Conservation (phyloP, 371 early-diverging fungal species). For the Mucor saturninus region DNA sequence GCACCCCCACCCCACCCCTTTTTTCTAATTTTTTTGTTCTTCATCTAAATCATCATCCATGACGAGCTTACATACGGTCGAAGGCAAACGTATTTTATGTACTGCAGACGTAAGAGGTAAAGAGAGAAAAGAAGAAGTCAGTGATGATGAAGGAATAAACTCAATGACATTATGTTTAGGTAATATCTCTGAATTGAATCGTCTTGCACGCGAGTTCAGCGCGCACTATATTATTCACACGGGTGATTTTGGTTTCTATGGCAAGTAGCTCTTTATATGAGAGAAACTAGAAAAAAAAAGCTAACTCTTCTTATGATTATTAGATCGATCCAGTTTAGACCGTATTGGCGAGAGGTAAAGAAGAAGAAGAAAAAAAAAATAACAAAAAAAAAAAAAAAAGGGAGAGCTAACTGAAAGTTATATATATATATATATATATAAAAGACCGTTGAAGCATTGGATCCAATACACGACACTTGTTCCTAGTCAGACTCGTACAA, state of each 20-base stretch:
- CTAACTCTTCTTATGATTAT: constrained; percentile 6
- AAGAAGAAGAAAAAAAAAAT: constrained; percentile 1
- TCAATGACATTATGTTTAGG: constrained; percentile 33
- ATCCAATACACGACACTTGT: constrained; percentile 69
- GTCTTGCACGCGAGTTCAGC: constrained; percentile 61
- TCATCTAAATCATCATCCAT: neutral
- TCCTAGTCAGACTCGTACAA: constrained; percentile 50
- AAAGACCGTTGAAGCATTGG: constrained; percentile 65
- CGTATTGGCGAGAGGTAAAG: constrained; percentile 64
- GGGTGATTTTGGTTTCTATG: constrained; percentile 76
- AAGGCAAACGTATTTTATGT: constrained; percentile 41
- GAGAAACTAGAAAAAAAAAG: neutral
- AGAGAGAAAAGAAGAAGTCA: too few species aligned
- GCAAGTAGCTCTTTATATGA: constrained; percentile 29
- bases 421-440: constrained; percentile 3
- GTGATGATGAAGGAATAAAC: neutral
- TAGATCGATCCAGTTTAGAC: constrained; percentile 60
- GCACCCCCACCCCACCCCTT: too few species aligned
- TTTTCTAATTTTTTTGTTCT: too few species aligned
- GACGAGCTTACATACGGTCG: constrained; percentile 23
- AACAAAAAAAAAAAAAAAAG: too few species aligned
- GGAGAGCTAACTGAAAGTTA: neutral
- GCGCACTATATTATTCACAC: constrained; percentile 69
- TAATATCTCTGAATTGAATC: constrained; percentile 66
- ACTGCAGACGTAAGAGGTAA: constrained; percentile 44